phyloP scores from a whole-genome alignment of 306 rosid genomes.

The Dryas alaskensis region DNA sequence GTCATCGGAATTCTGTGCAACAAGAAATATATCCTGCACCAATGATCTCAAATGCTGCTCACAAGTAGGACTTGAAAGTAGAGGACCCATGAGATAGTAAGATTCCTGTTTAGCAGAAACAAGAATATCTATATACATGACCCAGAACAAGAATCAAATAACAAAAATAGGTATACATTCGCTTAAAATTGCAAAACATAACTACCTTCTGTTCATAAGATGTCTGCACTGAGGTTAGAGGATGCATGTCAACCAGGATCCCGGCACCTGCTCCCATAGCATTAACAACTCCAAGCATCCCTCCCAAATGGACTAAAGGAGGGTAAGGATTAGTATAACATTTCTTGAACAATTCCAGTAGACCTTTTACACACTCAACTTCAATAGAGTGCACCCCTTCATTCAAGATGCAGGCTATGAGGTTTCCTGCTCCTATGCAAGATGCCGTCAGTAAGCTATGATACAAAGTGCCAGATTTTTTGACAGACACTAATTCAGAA shows the following conservation, averaged over 20 bases:
- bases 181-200: constrained; percentile 13
- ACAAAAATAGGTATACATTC: not conserved
- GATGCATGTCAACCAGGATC: constrained; percentile 48
- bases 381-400: constrained; percentile 71
- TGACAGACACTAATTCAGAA: constrained; percentile 62
- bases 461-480: constrained; percentile 50
- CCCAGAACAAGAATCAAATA: not conserved
- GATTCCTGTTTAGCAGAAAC: constrained; percentile 50
- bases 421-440: constrained; percentile 83
- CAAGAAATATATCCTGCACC: constrained; percentile 90
- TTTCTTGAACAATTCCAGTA: constrained; percentile 68
- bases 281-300: constrained; percentile 86
- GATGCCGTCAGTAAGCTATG: constrained; percentile 83
- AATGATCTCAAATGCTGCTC: constrained; percentile 67
- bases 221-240: constrained; percentile 38
- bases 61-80: constrained; percentile 54
- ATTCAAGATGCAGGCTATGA: constrained; percentile 54
- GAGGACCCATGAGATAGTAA: constrained; percentile 57
- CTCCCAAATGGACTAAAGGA: constrained; percentile 76
- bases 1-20: constrained; percentile 81
- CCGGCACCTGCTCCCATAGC: constrained; percentile 81
- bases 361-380: constrained; percentile 52
- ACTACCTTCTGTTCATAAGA: constrained; percentile 59
- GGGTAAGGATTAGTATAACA: constrained; percentile 74
- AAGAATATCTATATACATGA: constrained; percentile 22